Base-by-base conservation (phyloP, 768 basidiomycete genomes). In the Clitopilus passeckerianus region DNA sequence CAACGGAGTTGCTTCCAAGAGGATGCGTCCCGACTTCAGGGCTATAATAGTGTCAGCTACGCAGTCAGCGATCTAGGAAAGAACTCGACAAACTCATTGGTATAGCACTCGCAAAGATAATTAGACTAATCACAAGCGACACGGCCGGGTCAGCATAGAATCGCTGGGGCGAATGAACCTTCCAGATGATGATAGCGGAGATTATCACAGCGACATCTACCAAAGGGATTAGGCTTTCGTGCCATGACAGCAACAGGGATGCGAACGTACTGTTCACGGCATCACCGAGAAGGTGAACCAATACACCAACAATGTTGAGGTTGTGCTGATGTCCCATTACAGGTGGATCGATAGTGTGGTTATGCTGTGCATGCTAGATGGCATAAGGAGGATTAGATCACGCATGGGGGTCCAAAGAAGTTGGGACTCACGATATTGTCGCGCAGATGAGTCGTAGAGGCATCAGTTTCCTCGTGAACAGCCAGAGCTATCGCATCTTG, bases 91-190 rank as follows among this genome's bases (percentile, higher is more conserved):
- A 60, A 83, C 83, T 81, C 68, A 81, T 72, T 34, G 82, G 82
- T 57, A 84, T 71, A 9, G 82, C 80, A 58, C 80, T 77, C 4
- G 70, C 75, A 57, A 82, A 84, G 60, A 85, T 85, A 54, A 85
- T 75, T 18, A 81, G 60, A 53, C 78, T 79, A 57, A 83, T 83
- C 8, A 69, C 72, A 43, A 83, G 67, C 34, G 81, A 83, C 18
- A 76, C 77, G 1, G 81, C 77, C 22, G 82, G 82, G 65, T 84
- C 83, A 41, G 80, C 81, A 66, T 84, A 84, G 61, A 80, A 81
- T 54, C 81, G 73, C 46, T 69, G 65, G 12, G 77, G 75, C 22
- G 80, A 77, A 23, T 70, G 63, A 6, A 76, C 57, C 63, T 80
- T 78, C 78, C 81, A 81, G 50, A 83, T 77, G 30, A 84, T 71